A percentile compares a stretch with the other conserved stretches of the same genome.
Conservation (phyloP, 2,329 filamentous ascomycete species). For the Fusarium nisikadoi region DNA sequence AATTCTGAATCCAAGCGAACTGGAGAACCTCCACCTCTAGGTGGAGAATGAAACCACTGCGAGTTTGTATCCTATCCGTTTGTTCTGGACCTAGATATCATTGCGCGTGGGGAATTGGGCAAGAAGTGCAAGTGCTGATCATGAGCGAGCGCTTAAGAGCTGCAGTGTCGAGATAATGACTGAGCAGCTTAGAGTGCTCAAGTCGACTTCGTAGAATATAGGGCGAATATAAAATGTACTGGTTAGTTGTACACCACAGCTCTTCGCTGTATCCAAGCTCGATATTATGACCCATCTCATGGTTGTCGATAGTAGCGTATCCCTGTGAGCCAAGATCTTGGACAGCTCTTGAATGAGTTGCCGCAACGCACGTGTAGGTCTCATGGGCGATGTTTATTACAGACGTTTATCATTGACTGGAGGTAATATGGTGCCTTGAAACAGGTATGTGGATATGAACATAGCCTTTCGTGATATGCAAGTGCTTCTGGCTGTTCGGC, state of each 20-base stretch:
- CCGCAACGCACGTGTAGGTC: background rate
- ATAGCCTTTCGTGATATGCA: constrained; percentile 1
- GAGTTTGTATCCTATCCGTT: constrained; percentile 1
- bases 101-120: background rate
- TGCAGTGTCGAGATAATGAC: background rate
- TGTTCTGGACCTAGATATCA: background rate
- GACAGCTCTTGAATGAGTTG: background rate
- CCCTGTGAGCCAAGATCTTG: background rate
- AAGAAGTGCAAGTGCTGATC: background rate
- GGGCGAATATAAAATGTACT: background rate
- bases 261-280: background rate
- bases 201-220: background rate
- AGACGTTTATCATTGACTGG: background rate
- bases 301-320: constrained; percentile 1
- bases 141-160: background rate
- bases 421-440: background rate
- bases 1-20: constrained; percentile 2
- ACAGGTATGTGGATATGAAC: background rate
- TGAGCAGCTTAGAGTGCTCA: background rate
- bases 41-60: constrained; percentile 32
- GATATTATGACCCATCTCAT: background rate
- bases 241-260: background rate
- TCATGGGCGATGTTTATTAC: background rate
- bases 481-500: constrained; percentile 1
- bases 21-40: constrained; percentile 22